A percentile compares a stretch with the other conserved stretches of the same genome.
Evolutionary conservation across 2,329 filamentous ascomycete species (phyloP).

Genomic region (Colletotrichum chrysophilum): DNA sequence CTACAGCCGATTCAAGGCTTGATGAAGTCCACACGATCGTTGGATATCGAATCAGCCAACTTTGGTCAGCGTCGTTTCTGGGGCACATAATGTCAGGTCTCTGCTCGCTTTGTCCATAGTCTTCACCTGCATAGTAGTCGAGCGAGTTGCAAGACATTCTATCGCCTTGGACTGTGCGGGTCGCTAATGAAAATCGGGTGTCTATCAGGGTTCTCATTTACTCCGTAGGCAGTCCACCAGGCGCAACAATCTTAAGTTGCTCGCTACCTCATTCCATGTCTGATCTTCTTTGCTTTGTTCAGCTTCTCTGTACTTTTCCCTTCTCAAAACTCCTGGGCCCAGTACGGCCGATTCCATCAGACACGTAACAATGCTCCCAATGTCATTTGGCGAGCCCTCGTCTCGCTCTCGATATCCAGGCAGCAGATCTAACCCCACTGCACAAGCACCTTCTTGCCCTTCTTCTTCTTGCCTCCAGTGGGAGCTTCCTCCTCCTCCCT

Average conservation of each 20-base stretch:
- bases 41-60: not conserved
- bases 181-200: not conserved
- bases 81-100: not conserved
- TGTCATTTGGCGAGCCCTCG: not conserved
- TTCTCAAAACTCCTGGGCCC: not conserved
- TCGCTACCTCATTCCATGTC: not conserved
- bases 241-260: not conserved
- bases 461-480: slow-evolving; percentile 47
- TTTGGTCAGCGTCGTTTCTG: not conserved
- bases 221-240: not conserved
- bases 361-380: not conserved
- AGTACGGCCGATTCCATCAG: not conserved
- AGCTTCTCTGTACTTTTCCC: not conserved
- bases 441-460: slow-evolving; percentile 65
- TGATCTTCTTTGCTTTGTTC: not conserved
- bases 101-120: not conserved
- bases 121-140: not conserved
- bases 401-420: not conserved
- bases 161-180: not conserved
- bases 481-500: slow-evolving; percentile 31
- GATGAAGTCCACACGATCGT: not conserved
- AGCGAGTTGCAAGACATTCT: not conserved
- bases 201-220: not conserved
- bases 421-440: slow-evolving; percentile 57
- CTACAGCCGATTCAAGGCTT: not conserved